Evolutionary conservation across 2,329 filamentous ascomycete genomes (phyloP).

Genomic region (Paraphoma sp.): DNA sequence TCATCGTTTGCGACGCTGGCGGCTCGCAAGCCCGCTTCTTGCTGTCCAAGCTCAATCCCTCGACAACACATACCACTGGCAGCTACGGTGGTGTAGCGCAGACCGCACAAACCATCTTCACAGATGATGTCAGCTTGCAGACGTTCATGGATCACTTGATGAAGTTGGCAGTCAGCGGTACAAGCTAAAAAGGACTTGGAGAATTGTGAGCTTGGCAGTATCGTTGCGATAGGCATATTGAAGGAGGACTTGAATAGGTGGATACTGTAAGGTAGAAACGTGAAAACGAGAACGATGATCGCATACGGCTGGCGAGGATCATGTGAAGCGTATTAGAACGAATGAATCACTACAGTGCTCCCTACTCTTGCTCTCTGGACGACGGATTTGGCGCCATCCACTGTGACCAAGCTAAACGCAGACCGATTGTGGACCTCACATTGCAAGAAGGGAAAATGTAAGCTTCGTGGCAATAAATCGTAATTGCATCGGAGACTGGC

Average conservation of each 20-base stretch:
- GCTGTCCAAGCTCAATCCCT: slow-evolving; percentile 95
- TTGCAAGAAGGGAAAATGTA: too few relatives aligned
- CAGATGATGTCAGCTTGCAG: slow-evolving; percentile 95
- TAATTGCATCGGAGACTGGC: neutral
- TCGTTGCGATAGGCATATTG: too few relatives aligned
- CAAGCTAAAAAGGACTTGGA: slow-evolving; percentile 24
- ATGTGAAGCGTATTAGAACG: neutral
- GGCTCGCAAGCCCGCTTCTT: slow-evolving; percentile 97
- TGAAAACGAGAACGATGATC: neutral
- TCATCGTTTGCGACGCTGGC: slow-evolving; percentile 98
- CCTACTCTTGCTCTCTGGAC: neutral
- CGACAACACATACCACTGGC: slow-evolving; percentile 92
- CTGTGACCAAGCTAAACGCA: too few relatives aligned
- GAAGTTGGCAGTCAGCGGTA: slow-evolving; percentile 67
- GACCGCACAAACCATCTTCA: slow-evolving; percentile 97
- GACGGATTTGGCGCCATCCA: too few relatives aligned
- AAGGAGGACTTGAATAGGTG: neutral
- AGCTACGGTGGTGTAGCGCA: slow-evolving; percentile 89
- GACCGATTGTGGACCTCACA: too few relatives aligned
- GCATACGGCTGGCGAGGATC: neutral
- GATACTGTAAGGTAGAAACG: neutral
- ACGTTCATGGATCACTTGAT: slow-evolving; percentile 99
- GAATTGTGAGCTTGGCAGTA: too few relatives aligned
- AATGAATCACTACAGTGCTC: neutral
- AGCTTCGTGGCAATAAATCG: neutral